Evolutionary conservation across 129 eudicot species (phyloP), one percentile per base, ranked within the genome.

Genomic region (Escallonia herrerae): DNA sequence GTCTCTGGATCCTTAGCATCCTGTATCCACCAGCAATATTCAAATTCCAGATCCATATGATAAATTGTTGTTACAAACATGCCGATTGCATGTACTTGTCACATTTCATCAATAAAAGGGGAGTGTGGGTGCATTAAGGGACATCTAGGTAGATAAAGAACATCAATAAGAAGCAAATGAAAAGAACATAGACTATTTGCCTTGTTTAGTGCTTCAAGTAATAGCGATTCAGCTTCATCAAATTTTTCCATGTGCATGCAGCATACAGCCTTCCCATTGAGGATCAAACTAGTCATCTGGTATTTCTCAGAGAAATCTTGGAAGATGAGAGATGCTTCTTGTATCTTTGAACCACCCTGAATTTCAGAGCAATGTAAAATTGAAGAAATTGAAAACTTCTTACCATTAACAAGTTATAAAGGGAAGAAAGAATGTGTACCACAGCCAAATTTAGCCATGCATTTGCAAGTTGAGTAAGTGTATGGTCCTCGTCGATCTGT

Each of bases 171-270:
- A 48, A 46, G 33, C 9, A 43, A 15, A 67, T 7, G 13, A 62
- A 2, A 58, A 37, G 14, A 9, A 12, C 6, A 5, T 22, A 49
- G 2, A 22, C 39, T 43, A 68, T 61, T 58, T 72, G 70, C 99
- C 96, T 89, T 93, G 90, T 89, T 89, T 51, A 93, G 68, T 55
- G 96, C 99, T 62, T 93, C 99, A 59, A 93, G 90, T 64, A 93
- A 81, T 15, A 83, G 82, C 9, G 95, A 79, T 72, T 93, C 99
- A 51, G 99, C 99, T 80, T 93, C 96, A 55, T 86, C 95, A 65
- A 89, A 89, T 71, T 89, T 90, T 6, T 90, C 99, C 93, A 89
- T 93, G 75, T 93, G 99, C 93, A 93, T 93, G 86, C 95, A 81
- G 79, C 99, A 86, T 38, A 93, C 95, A 66, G 99, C 99, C 71